These are phyloP conservation scores for Metarhizium guizhouense DNA, from an alignment of 2,329 filamentous ascomycete species.

Conservation along the genomic window DNA sequence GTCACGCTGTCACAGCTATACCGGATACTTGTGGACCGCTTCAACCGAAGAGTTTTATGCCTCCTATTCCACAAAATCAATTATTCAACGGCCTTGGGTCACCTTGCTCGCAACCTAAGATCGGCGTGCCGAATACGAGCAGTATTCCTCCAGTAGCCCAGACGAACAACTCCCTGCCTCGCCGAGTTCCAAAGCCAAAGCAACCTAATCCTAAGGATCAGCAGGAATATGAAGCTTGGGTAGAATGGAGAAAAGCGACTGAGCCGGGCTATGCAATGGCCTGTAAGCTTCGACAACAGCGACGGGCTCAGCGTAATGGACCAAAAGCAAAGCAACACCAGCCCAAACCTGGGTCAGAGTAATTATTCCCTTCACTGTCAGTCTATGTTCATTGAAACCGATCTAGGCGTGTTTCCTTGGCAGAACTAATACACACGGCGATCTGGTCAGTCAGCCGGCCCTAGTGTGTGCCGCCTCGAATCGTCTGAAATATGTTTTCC, in stretches of 20 bases:
- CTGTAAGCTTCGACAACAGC: slow-evolving; percentile 35
- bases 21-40: not conserved
- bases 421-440: no score
- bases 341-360: slow-evolving; percentile 1
- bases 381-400: no score
- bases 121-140: not conserved
- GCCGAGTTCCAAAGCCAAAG: slow-evolving; percentile 29
- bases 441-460: no score
- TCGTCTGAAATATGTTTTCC: not conserved
- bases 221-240: slow-evolving; percentile 37
- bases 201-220: slow-evolving; percentile 31
- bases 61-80: not conserved
- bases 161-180: slow-evolving; percentile 7
- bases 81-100: not conserved
- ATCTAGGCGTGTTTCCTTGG: no score
- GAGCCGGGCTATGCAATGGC: slow-evolving; percentile 38
- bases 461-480: not conserved
- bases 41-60: not conserved
- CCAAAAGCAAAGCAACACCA: slow-evolving; percentile 2
- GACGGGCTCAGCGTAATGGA: slow-evolving; percentile 21
- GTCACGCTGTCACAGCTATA: not conserved
- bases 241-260: slow-evolving; percentile 39
- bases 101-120: not conserved
- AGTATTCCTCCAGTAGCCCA: not conserved
- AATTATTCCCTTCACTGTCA: not conserved